Evolutionary conservation across 257 asterid species (phyloP).

Genomic region (Solanum pinnatisectum): DNA sequence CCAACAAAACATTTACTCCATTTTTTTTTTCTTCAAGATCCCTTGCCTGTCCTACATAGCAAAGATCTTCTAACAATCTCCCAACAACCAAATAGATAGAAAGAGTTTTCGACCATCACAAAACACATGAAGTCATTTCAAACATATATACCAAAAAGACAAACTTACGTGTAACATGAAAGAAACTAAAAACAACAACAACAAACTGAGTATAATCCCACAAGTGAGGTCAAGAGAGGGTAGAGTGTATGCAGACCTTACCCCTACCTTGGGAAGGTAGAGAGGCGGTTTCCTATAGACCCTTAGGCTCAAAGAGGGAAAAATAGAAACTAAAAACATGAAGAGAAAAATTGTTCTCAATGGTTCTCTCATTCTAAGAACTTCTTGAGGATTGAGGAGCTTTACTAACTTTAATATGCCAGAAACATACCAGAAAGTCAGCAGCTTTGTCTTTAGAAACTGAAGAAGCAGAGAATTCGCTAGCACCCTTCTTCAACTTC

Average conservation of each 20-base stretch:
- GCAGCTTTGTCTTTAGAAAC: slow-evolving; percentile 32
- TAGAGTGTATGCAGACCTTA: background rate
- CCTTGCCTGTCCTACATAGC: background rate
- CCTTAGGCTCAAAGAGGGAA: background rate
- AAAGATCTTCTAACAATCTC: background rate
- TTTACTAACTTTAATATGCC: background rate
- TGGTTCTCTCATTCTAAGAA: background rate
- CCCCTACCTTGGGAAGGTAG: background rate
- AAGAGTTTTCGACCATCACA: background rate
- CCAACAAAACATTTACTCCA: background rate
- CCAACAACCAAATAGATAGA: background rate
- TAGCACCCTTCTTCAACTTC: slow-evolving; percentile 43
- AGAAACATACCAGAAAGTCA: slow-evolving; percentile 49
- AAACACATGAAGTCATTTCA: background rate
- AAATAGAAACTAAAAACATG: background rate
- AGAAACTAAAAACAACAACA: background rate
- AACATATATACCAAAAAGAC: background rate
- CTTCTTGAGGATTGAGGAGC: background rate
- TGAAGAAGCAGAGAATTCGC: slow-evolving; percentile 31
- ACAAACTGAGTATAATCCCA: background rate
- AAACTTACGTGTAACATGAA: background rate
- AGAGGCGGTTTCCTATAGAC: background rate
- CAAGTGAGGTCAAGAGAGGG: background rate
- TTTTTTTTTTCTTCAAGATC: background rate
- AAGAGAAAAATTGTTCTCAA: background rate